Conservation (phyloP, 352 stramenopile genomes). For the Pythium insidiosum region DNA sequence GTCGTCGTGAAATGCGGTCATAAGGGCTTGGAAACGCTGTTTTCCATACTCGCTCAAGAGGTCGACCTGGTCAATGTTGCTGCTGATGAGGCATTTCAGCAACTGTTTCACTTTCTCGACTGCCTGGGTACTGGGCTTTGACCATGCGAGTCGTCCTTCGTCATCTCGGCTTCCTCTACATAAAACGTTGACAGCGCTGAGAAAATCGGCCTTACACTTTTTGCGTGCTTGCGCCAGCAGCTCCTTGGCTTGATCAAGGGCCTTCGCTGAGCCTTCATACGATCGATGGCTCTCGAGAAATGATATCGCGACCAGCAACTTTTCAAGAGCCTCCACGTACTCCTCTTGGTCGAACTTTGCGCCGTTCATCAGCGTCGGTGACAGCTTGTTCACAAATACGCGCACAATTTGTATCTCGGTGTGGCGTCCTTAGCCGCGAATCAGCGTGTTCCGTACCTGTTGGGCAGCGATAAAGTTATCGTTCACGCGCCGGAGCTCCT, state of each 20-base stretch:
- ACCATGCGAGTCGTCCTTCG: conserved; percentile 20
- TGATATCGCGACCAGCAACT: conserved; percentile 51
- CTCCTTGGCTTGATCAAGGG: conserved; percentile 55
- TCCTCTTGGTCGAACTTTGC: conserved; percentile 67
- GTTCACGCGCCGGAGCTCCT: conserved; percentile 58
- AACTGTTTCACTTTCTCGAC: conserved; percentile 44
- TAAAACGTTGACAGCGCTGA: conserved; percentile 56
- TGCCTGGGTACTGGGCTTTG: conserved; percentile 41
- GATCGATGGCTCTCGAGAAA: conserved; percentile 63
- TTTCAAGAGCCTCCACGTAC: conserved; percentile 55
- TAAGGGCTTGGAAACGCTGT: conserved; percentile 60
- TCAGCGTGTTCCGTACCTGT: conserved; percentile 23
- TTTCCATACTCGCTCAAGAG: conserved; percentile 59
- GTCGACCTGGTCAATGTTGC: conserved; percentile 36
- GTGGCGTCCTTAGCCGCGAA: not conserved
- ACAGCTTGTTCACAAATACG: conserved; percentile 25
- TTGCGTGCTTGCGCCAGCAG: conserved; percentile 46
- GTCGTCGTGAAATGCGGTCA: too few relatives aligned
- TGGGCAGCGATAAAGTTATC: conserved; percentile 68
- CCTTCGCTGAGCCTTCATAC: conserved; percentile 71
- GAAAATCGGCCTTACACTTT: conserved; percentile 64
- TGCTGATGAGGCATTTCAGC: conserved; percentile 50
- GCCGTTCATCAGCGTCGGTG: conserved; percentile 48
- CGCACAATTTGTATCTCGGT: not conserved
- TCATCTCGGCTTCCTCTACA: conserved; percentile 33